Conservation (phyloP, 2,329 filamentous ascomycete genomes). For the Penicillium rolfsii region DNA sequence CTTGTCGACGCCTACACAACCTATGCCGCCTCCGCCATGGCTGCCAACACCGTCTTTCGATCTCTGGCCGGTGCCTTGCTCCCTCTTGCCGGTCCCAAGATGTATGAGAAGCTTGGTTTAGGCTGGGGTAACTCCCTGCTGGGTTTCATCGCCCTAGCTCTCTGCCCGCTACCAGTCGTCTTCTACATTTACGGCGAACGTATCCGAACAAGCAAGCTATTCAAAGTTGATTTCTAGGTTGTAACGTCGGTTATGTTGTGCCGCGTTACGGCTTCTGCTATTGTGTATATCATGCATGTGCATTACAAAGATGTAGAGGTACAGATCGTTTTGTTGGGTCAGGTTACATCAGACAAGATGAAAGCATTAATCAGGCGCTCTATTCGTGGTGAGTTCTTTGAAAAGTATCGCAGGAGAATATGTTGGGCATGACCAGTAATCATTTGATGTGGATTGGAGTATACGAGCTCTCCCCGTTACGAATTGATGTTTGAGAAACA, state of each 20-base stretch:
- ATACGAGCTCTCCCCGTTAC: background rate
- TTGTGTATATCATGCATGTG: background rate
- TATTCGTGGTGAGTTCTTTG: background rate
- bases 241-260: too few species aligned
- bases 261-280: background rate
- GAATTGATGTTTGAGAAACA: background rate
- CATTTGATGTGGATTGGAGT: background rate
- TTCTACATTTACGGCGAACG: constrained; percentile 43
- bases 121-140: constrained; percentile 60
- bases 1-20: constrained; percentile 60
- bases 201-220: constrained; percentile 37
- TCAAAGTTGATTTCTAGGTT: constrained; percentile 30
- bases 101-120: constrained; percentile 53
- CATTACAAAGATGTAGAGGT: background rate
- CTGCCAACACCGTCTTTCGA: constrained; percentile 59
- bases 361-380: background rate
- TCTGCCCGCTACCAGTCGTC: constrained; percentile 48
- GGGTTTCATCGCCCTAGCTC: constrained; percentile 57
- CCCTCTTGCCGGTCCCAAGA: constrained; percentile 61
- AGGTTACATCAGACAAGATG: background rate
- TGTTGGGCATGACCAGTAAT: background rate
- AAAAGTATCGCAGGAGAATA: background rate
- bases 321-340: background rate
- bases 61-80: constrained; percentile 62
- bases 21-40: constrained; percentile 55